Percentiles rank a stretch among this genome's conserved stretches.
phyloP scores from a whole-genome alignment of 1,139 yeast species.

The Scheffersomyces cryptocercus region DNA sequence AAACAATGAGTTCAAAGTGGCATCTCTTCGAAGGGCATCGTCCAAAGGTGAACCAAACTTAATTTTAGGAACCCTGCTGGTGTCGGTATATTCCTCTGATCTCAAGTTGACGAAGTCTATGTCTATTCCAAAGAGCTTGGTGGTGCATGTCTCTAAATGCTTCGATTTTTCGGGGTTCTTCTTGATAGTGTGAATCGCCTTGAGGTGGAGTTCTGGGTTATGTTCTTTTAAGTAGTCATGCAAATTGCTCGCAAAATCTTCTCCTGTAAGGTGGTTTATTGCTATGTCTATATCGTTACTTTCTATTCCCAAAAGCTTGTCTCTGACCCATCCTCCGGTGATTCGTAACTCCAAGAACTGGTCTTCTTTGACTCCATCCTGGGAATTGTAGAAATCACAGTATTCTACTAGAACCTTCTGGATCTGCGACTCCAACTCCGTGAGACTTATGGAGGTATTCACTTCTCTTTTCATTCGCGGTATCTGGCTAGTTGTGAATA shows the following conservation, averaged over 20 bases:
- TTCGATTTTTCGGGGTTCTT: slow-evolving; percentile 94
- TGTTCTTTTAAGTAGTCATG: slow-evolving; percentile 51
- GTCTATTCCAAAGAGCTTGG: slow-evolving; percentile 76
- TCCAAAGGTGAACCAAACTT: slow-evolving; percentile 87
- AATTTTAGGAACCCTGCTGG: slow-evolving; percentile 77
- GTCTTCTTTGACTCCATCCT: slow-evolving; percentile 6
- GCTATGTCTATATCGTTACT: slow-evolving; percentile 93
- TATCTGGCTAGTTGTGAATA: too few species aligned
- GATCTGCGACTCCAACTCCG: slow-evolving; percentile 50
- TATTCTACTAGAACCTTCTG: slow-evolving; percentile 47
- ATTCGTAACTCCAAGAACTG: slow-evolving; percentile 58
- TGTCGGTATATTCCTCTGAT: slow-evolving; percentile 79
- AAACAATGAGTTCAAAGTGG: slow-evolving; percentile 88
- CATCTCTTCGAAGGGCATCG: slow-evolving; percentile 92
- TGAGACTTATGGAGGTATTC: slow-evolving; percentile 30
- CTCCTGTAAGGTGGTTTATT: slow-evolving; percentile 79
- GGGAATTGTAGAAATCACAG: slow-evolving; percentile 17
- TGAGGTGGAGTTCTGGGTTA: slow-evolving; percentile 45
- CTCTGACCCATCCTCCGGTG: slow-evolving; percentile 99
- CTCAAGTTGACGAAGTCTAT: slow-evolving; percentile 92
- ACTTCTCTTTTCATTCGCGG: neutral
- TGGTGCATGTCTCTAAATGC: slow-evolving; percentile 95
- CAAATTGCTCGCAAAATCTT: slow-evolving; percentile 73
- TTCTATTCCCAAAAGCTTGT: slow-evolving; percentile 75
- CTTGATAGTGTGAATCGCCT: slow-evolving; percentile 75